Base-by-base conservation (phyloP, 2,329 filamentous ascomycete species). In the Graphilbum fragrans region DNA sequence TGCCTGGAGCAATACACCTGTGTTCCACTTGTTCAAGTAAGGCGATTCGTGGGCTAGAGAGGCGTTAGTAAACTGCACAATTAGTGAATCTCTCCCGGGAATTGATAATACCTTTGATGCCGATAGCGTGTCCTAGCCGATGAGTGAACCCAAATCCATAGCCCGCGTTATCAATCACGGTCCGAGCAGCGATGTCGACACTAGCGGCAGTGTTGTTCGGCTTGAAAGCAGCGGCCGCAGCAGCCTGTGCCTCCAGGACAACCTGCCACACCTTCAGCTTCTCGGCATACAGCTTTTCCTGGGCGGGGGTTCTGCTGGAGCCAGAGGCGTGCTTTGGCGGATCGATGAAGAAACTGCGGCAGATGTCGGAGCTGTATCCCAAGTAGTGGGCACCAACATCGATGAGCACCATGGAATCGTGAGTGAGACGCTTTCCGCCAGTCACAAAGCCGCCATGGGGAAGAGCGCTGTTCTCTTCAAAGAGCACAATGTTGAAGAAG, bases 401-500 rank as follows among this genome's bases (percentile, higher is more conserved):
- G 35, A 81, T 79, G 12, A 80, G 59, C 0, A 80, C 59, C 56
- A 80, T 72, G 23, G 65, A 74, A 33, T 74, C 69, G 12, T 64
- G 50, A 11, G 67, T 66, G 9, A 78, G 56, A 37, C 65, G 61
- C 50, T 72, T 72, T 16, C 57, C 57, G 3, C 70, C 70, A 7
- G 70, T 65, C 11, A 64, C 64, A 45, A 70, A 68, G 1, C 70
- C 70, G 0, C 71, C 70, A 45, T 75, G 70, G 0, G 70, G 69
- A 5, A 73, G 57, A 0, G 70, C 67, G 1, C 68, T 69, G 38
- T 71, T 62, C 47, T 70, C 66, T 36, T 72, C 74, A 42, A 80
- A 80, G 4, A 79, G 63, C 0, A 80, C 76, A 45, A 80, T 74
- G 51, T 80, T 67, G 53, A 80, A 80, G 55, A 80, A 79, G 0